phyloP scores from a whole-genome alignment of 257 asterid species.

The Rauvolfia tetraphylla region DNA sequence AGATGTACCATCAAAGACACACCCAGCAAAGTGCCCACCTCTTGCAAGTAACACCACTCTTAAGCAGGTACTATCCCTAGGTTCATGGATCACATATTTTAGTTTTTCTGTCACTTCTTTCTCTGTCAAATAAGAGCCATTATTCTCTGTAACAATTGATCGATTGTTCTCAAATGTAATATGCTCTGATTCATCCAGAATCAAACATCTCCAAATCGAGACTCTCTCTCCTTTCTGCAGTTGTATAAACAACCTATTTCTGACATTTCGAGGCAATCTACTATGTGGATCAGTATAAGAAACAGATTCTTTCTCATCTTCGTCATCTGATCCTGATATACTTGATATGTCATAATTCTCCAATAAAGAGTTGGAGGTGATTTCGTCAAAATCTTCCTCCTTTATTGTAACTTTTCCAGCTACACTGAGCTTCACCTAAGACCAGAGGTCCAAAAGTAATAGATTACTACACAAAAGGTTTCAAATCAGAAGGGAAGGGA shows the following conservation, averaged over 20 bases:
- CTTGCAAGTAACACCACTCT: conserved; percentile 85
- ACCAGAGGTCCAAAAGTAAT: conserved; percentile 17
- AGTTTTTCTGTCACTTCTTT: conserved; percentile 62
- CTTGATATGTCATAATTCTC: conserved; percentile 84
- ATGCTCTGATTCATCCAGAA: conserved; percentile 57
- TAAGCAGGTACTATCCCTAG: conserved; percentile 58
- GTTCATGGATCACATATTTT: conserved; percentile 58
- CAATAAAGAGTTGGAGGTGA: conserved; percentile 49
- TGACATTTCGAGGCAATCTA: conserved; percentile 39
- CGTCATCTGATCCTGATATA: conserved; percentile 92
- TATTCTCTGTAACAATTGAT: conserved; percentile 33
- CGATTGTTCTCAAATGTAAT: conserved; percentile 51
- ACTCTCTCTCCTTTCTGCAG: conserved; percentile 68
- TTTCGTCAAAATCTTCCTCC: conserved; percentile 88
- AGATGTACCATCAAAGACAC: conserved; percentile 86
- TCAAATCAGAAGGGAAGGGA: background rate
- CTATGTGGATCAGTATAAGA: conserved; percentile 25
- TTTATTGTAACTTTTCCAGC: conserved; percentile 71
- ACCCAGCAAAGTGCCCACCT: conserved; percentile 98
- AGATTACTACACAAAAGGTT: background rate
- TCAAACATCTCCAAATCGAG: conserved; percentile 67
- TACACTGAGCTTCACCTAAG: conserved; percentile 81
- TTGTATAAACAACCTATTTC: conserved; percentile 54
- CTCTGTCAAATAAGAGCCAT: conserved; percentile 40
- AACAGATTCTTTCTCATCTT: conserved; percentile 56